Conservation (phyloP, 805 yeast species). For the Grigorovia yakushimaensis region DNA sequence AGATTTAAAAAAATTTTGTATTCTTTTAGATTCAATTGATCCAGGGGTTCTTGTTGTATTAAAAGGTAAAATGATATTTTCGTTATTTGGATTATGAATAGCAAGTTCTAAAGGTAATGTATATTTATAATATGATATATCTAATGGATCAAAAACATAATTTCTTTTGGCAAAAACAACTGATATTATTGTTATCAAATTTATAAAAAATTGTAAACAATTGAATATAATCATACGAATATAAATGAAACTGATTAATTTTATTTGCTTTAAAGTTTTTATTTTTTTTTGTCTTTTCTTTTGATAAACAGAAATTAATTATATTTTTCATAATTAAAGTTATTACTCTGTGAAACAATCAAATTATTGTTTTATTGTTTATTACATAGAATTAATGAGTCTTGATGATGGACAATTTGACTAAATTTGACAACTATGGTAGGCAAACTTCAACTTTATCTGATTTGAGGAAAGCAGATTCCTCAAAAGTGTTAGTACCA, state of each 20-base stretch:
- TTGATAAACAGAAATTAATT: too few relatives aligned
- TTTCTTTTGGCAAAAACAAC: neutral
- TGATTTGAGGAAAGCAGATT: neutral
- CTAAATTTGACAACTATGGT: too few relatives aligned
- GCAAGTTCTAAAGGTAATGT: constrained; percentile 5
- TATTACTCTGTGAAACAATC: too few relatives aligned
- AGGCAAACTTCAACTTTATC: too few relatives aligned
- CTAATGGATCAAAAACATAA: constrained; percentile 1
- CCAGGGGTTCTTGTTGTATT: constrained; percentile 37
- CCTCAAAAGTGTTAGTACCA: neutral
- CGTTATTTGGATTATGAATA: neutral
- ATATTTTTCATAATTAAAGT: too few relatives aligned
- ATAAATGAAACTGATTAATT: too few relatives aligned
- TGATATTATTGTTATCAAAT: neutral
- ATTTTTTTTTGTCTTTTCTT: too few relatives aligned
- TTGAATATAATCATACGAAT: too few relatives aligned
- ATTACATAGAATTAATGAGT: neutral
- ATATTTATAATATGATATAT: constrained; percentile 1
- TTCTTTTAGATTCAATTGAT: constrained; percentile 29
- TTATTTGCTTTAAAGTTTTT: too few relatives aligned
- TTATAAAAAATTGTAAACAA: neutral
- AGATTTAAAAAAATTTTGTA: constrained; percentile 30
- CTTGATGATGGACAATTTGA: too few relatives aligned
- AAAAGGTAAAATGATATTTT: constrained; percentile 24
- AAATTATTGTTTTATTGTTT: too few relatives aligned